Conservation (phyloP, 2,329 filamentous ascomycete genomes). For the Madurella fahalii region DNA sequence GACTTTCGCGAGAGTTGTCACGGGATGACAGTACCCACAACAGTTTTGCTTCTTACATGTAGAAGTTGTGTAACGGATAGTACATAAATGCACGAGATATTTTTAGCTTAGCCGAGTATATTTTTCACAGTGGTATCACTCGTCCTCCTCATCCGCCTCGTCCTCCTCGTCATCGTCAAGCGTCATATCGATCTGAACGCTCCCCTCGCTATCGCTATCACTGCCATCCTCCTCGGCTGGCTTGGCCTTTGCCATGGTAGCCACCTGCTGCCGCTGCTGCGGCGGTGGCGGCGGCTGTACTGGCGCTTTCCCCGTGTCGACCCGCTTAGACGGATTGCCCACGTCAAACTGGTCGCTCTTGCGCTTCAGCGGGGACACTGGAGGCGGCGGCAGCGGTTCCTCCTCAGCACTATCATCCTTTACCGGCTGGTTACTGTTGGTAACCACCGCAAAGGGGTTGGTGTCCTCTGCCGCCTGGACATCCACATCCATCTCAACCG, state of each 20-base stretch:
- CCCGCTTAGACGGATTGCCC: slow-evolving; percentile 23
- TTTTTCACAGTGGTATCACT: slow-evolving; percentile 16
- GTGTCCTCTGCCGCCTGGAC: neutral
- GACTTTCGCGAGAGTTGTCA: neutral
- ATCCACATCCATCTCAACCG: slow-evolving; percentile 8
- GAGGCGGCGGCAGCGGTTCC: neutral
- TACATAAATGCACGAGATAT: neutral
- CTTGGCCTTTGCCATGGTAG: slow-evolving; percentile 1
- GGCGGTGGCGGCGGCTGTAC: too few species aligned
- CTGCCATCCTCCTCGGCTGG: slow-evolving; percentile 29
- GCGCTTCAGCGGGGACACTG: slow-evolving; percentile 31
- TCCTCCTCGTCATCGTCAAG: slow-evolving; percentile 50
- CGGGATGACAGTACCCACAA: neutral
- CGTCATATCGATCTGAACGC: slow-evolving; percentile 57
- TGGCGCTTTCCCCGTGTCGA: slow-evolving; percentile 21
- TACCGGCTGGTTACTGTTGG: neutral
- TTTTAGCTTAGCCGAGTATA: slow-evolving; percentile 18
- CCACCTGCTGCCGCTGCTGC: slow-evolving; percentile 5
- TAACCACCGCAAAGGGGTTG: slow-evolving; percentile 11
- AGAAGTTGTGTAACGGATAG: neutral
- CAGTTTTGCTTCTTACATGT: neutral
- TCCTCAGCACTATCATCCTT: neutral
- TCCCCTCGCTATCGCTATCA: slow-evolving; percentile 48
- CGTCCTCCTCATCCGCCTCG: slow-evolving; percentile 27
- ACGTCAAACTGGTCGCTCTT: slow-evolving; percentile 41